Conservation (phyloP, 1,284 basidiomycete genomes). For the Cystobasidium sp. region DNA sequence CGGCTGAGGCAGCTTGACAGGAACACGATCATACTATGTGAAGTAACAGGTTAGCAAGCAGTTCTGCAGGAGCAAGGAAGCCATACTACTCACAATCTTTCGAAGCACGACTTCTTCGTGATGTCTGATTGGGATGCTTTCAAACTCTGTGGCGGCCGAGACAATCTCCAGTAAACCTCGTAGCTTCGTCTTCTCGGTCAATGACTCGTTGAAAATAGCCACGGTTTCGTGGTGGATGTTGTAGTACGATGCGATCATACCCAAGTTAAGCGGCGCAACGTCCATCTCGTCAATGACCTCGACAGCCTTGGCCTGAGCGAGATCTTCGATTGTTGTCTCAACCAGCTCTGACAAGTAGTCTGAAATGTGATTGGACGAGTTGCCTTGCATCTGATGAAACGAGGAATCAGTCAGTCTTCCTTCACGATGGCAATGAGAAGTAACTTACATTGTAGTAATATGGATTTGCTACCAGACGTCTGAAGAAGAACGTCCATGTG, state of each 20-base stretch:
- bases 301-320: slow-evolving; percentile 94
- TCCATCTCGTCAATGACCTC: slow-evolving; percentile 91
- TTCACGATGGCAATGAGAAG: not conserved
- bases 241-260: slow-evolving; percentile 95
- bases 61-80: slow-evolving; percentile 44
- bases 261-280: slow-evolving; percentile 83
- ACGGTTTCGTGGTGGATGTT: slow-evolving; percentile 91
- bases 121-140: slow-evolving; percentile 88
- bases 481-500: slow-evolving; percentile 96
- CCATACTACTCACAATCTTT: slow-evolving; percentile 46
- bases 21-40: slow-evolving; percentile 84
- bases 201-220: slow-evolving; percentile 92
- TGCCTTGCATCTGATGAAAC: slow-evolving; percentile 68
- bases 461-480: slow-evolving; percentile 76
- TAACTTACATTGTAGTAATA: slow-evolving; percentile 78
- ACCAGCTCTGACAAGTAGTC: slow-evolving; percentile 96
- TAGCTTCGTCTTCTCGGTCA: slow-evolving; percentile 96
- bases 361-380: slow-evolving; percentile 87
- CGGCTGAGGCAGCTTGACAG: slow-evolving; percentile 82
- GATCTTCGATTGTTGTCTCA: slow-evolving; percentile 86
- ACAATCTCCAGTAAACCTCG: slow-evolving; percentile 96
- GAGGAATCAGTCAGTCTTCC: not conserved
- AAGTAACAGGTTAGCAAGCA: slow-evolving; percentile 56
- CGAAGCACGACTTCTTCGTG: slow-evolving; percentile 53
- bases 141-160: slow-evolving; percentile 94